Evolutionary conservation across 2,329 filamentous ascomycete species (phyloP), one percentile per base, ranked within the genome.

Genomic region (Harringtonia lauricola): DNA sequence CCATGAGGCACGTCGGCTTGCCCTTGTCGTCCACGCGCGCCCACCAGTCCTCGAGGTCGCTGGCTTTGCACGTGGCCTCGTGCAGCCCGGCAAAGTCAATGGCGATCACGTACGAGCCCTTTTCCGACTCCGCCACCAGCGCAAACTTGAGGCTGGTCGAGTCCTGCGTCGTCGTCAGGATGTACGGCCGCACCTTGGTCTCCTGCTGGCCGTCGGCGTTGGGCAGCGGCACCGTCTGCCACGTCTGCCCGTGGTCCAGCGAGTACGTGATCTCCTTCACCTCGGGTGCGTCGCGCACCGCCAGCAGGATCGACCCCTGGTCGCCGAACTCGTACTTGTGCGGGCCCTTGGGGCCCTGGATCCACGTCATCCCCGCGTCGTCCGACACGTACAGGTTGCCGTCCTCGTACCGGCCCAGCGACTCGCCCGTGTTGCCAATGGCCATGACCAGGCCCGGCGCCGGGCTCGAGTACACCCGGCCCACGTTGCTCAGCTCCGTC

Each of bases 311-410:
- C 15, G 88, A 88, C 2, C 92, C 92, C 52, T 94, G 83, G 54
- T 95, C 90, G 42, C 92, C 92, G 59, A 96, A 94, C 57, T 95
- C 89, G 62, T 94, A 98, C 60, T 94, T 92, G 65, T 96, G 88
- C 13, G 89, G 84, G 18, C 86, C 86, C 15, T 88, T 70, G 6
- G 86, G 71, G 1, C 81, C 76, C 57, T 80, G 69, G 31, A 70
- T 76, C 92, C 94, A 98, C 2, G 80, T 89, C 47, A 86, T 65
- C 34, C 92, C 92, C 18, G 89, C 90, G 61, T 96, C 80, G 56
- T 95, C 86, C 0, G 92, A 98, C 22, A 96, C 79, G 57, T 81
- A 96, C 1, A 95, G 74, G 58, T 86, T 78, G 13, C 87, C 81
- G 10, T 95, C 76, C 4, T 68, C 67, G 56, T 89, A 90, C 8